A percentile compares a stretch with the other conserved stretches of the same genome.
phyloP scores from a whole-genome alignment of 805 yeast species.

The Metschnikowia similis region DNA sequence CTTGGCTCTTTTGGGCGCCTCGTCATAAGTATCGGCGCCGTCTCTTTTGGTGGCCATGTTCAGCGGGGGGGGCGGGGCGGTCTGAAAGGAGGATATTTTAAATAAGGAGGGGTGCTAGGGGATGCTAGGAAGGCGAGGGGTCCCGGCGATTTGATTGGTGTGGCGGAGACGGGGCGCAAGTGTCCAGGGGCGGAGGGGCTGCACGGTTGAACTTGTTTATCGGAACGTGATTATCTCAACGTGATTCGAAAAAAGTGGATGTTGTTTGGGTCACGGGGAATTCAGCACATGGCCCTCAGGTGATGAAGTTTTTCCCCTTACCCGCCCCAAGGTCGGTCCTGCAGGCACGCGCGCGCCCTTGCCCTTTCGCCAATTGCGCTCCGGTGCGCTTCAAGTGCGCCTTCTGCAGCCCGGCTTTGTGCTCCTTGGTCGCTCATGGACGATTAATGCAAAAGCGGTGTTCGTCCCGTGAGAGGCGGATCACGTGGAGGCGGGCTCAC shows the following conservation, averaged over 20 bases:
- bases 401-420: too few relatives aligned
- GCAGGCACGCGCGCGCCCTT: background rate
- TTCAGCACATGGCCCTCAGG: conserved; percentile 29
- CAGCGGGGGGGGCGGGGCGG: conserved; percentile 1
- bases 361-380: too few relatives aligned
- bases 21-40: conserved; percentile 11
- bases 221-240: conserved; percentile 19
- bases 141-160: background rate
- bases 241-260: conserved; percentile 17
- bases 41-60: conserved; percentile 19
- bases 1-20: conserved; percentile 13
- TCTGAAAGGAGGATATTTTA: background rate
- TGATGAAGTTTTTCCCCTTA: conserved; percentile 19
- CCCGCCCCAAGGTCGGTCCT: conserved; percentile 8
- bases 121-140: background rate
- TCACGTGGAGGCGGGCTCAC: too few relatives aligned
- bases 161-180: background rate
- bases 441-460: too few relatives aligned
- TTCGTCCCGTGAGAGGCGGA: too few relatives aligned
- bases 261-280: conserved; percentile 22
- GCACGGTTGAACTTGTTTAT: conserved; percentile 8
- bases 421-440: too few relatives aligned
- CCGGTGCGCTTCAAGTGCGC: too few relatives aligned
- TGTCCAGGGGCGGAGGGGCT: conserved; percentile 2
- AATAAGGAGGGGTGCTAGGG: background rate